Evolutionary conservation across 495 filamentous ascomycete genomes (phyloP), one percentile per base, ranked within the genome.

Genomic region (Talaromyces nanjingensis): DNA sequence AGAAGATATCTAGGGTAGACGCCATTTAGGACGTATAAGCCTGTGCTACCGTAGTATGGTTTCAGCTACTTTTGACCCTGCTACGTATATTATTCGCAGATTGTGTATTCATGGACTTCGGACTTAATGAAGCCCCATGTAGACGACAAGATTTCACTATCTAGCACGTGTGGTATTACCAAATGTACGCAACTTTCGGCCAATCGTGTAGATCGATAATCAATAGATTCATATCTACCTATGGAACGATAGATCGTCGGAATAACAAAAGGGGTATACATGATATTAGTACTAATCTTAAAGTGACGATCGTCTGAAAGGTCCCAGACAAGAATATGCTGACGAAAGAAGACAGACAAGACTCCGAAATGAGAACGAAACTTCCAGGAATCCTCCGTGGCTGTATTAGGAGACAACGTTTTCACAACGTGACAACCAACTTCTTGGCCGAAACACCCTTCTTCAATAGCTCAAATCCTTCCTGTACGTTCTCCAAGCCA

Each of bases 391-490:
- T 49, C n/a, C 37, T 2, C n/a, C 45, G 45, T 7, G 20, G 6
- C 12, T 39, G 18, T 34, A 37, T 7, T 20, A 14, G 12, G 9
- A 37, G 9, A 59, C 20, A 5, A 5, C 16, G 0, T 12, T 5
- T 9, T 37, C 31, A 62, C 29, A 54, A 49, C 52, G 61, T 39
- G 18, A 64, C 62, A 37, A 64, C 62, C n/a, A 59, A 18, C 31
- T 58, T 64, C 34, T 59, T 58, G 2, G 62, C 62, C 3, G 62
- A 64, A 14, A 64, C 62, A 6, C 53, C 55, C 25, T 58, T 64
- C 27, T 27, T 57, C 47, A 18, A 37, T 5, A 24, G 8, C 31
- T 59, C 53, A 52, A 64, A 27, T 4, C 24, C 62, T 7, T 64
- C 29, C 42, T 64, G 62, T 12, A 64, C 8, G 22, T 57, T 20